These are phyloP conservation scores for Schizochytrium sp. DNA, from an alignment of 108 stramenopile genomes.

Conservation along the genomic window DNA sequence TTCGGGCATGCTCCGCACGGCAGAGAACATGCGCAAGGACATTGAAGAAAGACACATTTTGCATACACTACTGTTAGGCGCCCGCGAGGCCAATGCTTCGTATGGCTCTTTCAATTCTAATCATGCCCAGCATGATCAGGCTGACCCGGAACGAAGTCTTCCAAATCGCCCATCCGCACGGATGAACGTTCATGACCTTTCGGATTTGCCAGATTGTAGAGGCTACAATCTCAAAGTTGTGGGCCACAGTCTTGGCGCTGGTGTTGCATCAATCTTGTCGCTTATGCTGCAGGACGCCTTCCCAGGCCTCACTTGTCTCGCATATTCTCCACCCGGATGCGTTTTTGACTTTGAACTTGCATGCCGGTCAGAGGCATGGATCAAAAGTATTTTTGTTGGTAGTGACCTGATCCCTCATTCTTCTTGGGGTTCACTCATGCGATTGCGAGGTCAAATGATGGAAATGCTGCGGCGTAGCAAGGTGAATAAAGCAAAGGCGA, in stretches of 20 bases:
- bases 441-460: slow-evolving; percentile 36
- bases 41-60: not conserved
- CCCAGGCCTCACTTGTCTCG: slow-evolving; percentile 82
- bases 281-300: slow-evolving; percentile 83
- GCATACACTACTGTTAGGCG: not conserved
- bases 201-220: slow-evolving; percentile 12
- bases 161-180: not conserved
- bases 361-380: slow-evolving; percentile 47
- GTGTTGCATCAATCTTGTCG: slow-evolving; percentile 84
- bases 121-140: not conserved
- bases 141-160: too few species aligned
- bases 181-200: not conserved
- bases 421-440: slow-evolving; percentile 45
- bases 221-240: slow-evolving; percentile 80
- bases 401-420: slow-evolving; percentile 54
- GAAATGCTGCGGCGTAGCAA: slow-evolving; percentile 48
- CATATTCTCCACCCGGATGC: slow-evolving; percentile 87
- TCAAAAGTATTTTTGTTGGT: slow-evolving; percentile 33
- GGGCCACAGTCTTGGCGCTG: slow-evolving; percentile 94
- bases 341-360: slow-evolving; percentile 56
- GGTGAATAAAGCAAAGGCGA: slow-evolving; percentile 34
- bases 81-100: not conserved
- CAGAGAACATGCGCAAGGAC: slow-evolving; percentile 68
- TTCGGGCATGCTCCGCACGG: slow-evolving; percentile 64
- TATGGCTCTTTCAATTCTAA: not conserved